Conservation (phyloP, 176 grass and related monocot species). For the Musa acuminata region DNA sequence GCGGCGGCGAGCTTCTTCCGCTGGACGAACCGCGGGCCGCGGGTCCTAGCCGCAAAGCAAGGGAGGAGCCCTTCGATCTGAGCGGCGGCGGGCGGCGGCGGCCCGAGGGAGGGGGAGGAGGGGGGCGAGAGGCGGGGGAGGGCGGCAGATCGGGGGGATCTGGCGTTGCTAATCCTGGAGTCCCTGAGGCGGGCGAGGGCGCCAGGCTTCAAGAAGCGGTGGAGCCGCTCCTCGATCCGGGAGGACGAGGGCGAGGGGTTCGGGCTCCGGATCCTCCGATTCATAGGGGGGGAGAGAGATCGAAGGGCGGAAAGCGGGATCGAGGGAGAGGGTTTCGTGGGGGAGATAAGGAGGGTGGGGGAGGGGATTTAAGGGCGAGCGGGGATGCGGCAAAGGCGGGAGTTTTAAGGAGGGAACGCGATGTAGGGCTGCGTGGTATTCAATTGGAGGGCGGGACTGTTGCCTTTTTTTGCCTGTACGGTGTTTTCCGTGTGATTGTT, state of each 20-base stretch:
- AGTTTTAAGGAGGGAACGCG: background rate
- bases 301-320: background rate
- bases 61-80: slow-evolving; percentile 13
- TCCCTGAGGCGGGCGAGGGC: slow-evolving; percentile 66
- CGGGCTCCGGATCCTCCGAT: slow-evolving; percentile 20
- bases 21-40: slow-evolving; percentile 29
- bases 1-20: slow-evolving; percentile 56
- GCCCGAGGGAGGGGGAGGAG: slow-evolving; percentile 6
- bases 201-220: slow-evolving; percentile 56
- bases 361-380: slow-evolving; percentile 15
- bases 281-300: slow-evolving; percentile 23
- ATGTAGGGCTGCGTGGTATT: too few relatives aligned
- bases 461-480: too few relatives aligned
- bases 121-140: slow-evolving; percentile 16
- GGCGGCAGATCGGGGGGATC: slow-evolving; percentile 9
- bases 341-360: background rate
- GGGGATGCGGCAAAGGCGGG: background rate
- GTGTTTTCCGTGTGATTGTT: too few relatives aligned
- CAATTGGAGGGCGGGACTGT: too few relatives aligned
- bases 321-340: background rate
- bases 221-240: slow-evolving; percentile 37
- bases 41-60: slow-evolving; percentile 27
- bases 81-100: background rate
- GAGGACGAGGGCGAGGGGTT: background rate
- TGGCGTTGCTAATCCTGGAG: slow-evolving; percentile 26